Percentiles rank a stretch among this genome's conserved stretches.
Conservation (phyloP, 257 asterid genomes). For the Solanum sparsipilum region DNA sequence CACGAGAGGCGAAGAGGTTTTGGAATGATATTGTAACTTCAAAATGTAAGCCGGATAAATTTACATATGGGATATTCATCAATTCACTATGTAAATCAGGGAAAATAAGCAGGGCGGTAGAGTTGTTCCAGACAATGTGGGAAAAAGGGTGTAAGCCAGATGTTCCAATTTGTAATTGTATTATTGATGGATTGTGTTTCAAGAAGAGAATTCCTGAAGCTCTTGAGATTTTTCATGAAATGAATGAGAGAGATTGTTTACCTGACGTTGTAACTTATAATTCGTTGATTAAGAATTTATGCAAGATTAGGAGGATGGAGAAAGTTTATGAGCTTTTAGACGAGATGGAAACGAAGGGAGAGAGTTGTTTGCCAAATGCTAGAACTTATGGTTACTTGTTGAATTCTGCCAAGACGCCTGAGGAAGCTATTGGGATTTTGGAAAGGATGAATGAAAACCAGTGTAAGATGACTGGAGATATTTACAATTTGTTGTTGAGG, state of each 20-base stretch:
- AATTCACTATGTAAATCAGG: slow-evolving; percentile 59
- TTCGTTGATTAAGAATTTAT: slow-evolving; percentile 56
- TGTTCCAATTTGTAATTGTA: slow-evolving; percentile 52
- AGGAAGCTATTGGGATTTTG: slow-evolving; percentile 45
- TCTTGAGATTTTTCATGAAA: slow-evolving; percentile 35
- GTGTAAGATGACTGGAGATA: slow-evolving; percentile 35
- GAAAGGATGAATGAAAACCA: slow-evolving; percentile 49
- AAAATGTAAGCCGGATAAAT: slow-evolving; percentile 45
- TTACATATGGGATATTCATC: slow-evolving; percentile 54
- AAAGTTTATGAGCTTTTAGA: slow-evolving; percentile 46
- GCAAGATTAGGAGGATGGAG: slow-evolving; percentile 56
- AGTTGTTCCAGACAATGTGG: slow-evolving; percentile 64
- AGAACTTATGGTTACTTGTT: slow-evolving; percentile 45
- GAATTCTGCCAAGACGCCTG: slow-evolving; percentile 30
- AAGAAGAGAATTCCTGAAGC: slow-evolving; percentile 87
- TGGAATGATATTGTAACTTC: slow-evolving; percentile 63
- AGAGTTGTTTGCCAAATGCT: slow-evolving; percentile 37
- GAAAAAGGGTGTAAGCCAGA: slow-evolving; percentile 56
- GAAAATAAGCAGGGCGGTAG: slow-evolving; percentile 42
- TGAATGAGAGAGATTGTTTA: slow-evolving; percentile 36
- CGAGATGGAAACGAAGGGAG: slow-evolving; percentile 51
- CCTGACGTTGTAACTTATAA: slow-evolving; percentile 60
- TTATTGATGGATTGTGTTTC: slow-evolving; percentile 78
- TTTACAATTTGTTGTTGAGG: slow-evolving; percentile 55
- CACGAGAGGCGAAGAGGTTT: slow-evolving; percentile 67